phyloP scores from a whole-genome alignment of 1,139 yeast genomes.

The Kodamaea fungicola region DNA sequence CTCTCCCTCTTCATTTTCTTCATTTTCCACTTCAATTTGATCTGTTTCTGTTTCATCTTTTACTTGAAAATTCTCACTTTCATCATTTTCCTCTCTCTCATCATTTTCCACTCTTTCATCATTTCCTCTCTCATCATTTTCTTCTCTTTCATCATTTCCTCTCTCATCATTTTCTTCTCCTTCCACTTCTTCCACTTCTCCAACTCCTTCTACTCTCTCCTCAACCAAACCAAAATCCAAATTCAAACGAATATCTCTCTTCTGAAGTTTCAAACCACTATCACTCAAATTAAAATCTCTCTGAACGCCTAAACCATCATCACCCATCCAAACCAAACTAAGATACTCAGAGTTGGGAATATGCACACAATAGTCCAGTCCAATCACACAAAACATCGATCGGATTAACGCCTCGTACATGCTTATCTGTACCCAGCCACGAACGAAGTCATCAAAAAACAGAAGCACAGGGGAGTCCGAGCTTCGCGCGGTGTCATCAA shows the following conservation, averaged over 20 bases:
- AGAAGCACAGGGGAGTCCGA: constrained; percentile 10
- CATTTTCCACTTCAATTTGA: background rate
- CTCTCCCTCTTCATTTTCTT: background rate
- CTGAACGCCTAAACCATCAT: background rate
- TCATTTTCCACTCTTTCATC: background rate
- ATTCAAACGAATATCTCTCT: background rate
- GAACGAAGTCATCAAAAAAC: constrained; percentile 42
- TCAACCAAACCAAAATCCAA: background rate
- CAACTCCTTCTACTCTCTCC: too few species aligned
- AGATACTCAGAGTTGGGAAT: constrained; percentile 14
- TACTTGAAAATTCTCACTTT: too few species aligned
- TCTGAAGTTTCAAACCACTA: too few species aligned
- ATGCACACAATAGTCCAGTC: constrained; percentile 38
- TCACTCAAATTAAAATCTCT: too few species aligned
- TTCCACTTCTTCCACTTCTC: background rate
- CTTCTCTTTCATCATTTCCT: background rate
- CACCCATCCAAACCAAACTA: background rate
- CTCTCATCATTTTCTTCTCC: background rate
- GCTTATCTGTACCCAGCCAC: constrained; percentile 33
- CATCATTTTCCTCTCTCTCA: too few species aligned
- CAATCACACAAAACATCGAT: constrained; percentile 42
- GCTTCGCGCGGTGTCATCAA: constrained; percentile 15
- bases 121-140: too few species aligned
- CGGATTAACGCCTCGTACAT: constrained; percentile 31
- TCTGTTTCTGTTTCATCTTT: background rate